Evolutionary conservation across 176 grass and related monocot species (phyloP), one percentile per base, ranked within the genome.

Genomic region (Zoysia pacifica): DNA sequence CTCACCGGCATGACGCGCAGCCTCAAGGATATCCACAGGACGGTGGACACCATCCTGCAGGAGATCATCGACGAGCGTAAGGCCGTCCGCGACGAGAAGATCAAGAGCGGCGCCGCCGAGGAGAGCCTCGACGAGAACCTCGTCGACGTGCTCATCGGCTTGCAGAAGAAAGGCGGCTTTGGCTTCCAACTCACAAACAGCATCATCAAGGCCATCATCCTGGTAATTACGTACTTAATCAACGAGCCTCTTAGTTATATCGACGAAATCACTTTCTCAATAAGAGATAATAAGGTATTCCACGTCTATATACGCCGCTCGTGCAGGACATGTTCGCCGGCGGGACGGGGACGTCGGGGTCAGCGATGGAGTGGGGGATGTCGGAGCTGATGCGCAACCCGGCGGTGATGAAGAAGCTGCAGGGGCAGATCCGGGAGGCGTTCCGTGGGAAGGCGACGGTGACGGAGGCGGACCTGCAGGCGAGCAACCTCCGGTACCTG

Each of bases 361-460:
- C 70, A 6, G 73, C 60, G 3, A 15, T 82, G 74, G 79, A 82
- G 19, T 87, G 85, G 85, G 85, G 54, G 7, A 87, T 87, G 79
- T 71, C 79, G 9, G 85, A 87, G 79, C 79, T 87, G 45, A 63
- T 82, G n/a, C 65, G 59, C n/a, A 77, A 82, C 49, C 72, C 71
- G 14, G 4, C 35, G 13, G 18, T 40, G 49, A 87, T 87, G 85
- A 66, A 59, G 62, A 87, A 87, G 76, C 36, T 78, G 28, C 79
- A 77, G 69, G 79, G 36, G 3, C 64, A 82, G 44, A 62, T 87
- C 38, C 48, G 79, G 52, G 65, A 69, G 36, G 67, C 69, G 35
- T 53, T 70, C 6, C 62, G 9, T 0, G 64, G 51, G 19, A 55
- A 82, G 11, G 2, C 73, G 3, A 19, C 5, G 56, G 58, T 84